phyloP scores from a whole-genome alignment of 139 green algal species.

The Gonium pectorale region DNA sequence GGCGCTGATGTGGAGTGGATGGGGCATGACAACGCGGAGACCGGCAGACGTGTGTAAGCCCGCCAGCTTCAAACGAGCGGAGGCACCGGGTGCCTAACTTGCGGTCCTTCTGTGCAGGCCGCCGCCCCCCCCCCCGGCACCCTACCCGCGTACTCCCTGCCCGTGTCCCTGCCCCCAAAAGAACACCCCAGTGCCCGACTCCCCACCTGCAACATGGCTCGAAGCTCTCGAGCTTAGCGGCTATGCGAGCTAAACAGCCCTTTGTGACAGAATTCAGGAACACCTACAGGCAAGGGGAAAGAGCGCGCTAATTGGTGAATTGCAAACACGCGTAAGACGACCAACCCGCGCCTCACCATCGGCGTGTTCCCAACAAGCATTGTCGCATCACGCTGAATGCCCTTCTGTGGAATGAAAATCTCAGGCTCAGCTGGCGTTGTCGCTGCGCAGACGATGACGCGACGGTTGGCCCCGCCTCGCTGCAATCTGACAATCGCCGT shows the following conservation, averaged over 20 bases:
- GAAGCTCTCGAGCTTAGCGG: slow-evolving; percentile 95
- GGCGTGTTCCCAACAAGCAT: slow-evolving; percentile 82
- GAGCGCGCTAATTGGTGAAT: not conserved
- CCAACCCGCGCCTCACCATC: no score
- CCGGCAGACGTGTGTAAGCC: not conserved
- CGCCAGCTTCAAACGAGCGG: not conserved
- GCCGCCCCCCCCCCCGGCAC: no score
- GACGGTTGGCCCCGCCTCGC: no score
- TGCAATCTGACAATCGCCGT: no score
- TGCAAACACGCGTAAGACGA: not conserved
- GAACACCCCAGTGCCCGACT: not conserved
- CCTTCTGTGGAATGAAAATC: slow-evolving; percentile 5
- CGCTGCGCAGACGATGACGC: no score
- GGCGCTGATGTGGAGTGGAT: not conserved
- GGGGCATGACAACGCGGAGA: not conserved
- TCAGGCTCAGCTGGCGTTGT: no score
- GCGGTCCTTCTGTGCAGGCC: no score
- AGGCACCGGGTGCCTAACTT: no score
- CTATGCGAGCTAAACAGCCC: slow-evolving; percentile 83
- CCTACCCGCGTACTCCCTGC: no score
- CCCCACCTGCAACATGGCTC: slow-evolving; percentile 86
- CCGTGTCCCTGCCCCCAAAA: no score
- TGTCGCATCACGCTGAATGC: slow-evolving; percentile 64
- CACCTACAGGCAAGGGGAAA: slow-evolving; percentile 61
- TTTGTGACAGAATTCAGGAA: slow-evolving; percentile 90